Percentiles rank a stretch among this genome's conserved stretches.
These are phyloP conservation scores for Arthrobotrys conoides DNA, from an alignment of 2,329 filamentous ascomycete genomes.

Conservation along the genomic window DNA sequence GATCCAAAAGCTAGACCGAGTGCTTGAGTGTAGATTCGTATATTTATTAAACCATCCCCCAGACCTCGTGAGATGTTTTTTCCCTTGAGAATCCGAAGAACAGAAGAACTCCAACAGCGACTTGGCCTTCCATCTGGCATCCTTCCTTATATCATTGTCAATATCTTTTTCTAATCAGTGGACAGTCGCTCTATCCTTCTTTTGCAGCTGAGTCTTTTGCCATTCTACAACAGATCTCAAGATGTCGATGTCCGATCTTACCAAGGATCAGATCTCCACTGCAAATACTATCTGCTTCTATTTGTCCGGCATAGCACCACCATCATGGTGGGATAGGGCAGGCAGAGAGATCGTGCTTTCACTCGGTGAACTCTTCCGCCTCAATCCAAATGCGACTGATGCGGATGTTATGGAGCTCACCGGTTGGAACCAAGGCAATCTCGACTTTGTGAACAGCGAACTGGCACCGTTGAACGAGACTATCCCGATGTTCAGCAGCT, in stretches of 20 bases:
- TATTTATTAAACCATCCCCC: slow-evolving; percentile 48
- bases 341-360: slow-evolving; percentile 45
- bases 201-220: slow-evolving; percentile 29
- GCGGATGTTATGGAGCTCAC: slow-evolving; percentile 35
- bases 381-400: slow-evolving; percentile 30
- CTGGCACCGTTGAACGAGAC: slow-evolving; percentile 53
- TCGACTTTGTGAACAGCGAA: slow-evolving; percentile 36
- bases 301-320: slow-evolving; percentile 36
- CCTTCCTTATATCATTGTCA: slow-evolving; percentile 40
- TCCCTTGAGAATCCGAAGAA: slow-evolving; percentile 46
- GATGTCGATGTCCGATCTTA: slow-evolving; percentile 47
- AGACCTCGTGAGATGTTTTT: slow-evolving; percentile 37
- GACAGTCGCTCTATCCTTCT: slow-evolving; percentile 34
- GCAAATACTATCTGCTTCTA: slow-evolving; percentile 59
- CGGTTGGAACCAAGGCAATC: slow-evolving; percentile 43
- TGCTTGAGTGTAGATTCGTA: slow-evolving; percentile 9
- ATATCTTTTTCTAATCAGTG: slow-evolving; percentile 28
- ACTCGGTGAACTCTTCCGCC: slow-evolving; percentile 21
- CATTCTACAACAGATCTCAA: slow-evolving; percentile 35
- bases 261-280: slow-evolving; percentile 19
- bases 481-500: slow-evolving; percentile 30
- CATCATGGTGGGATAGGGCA: slow-evolving; percentile 45
- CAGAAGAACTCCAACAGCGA: slow-evolving; percentile 49
- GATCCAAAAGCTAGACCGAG: slow-evolving; percentile 11
- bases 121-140: slow-evolving; percentile 37